Evolutionary conservation across 352 stramenopile genomes (phyloP).

Genomic region (Elongisporangium prolatum): DNA sequence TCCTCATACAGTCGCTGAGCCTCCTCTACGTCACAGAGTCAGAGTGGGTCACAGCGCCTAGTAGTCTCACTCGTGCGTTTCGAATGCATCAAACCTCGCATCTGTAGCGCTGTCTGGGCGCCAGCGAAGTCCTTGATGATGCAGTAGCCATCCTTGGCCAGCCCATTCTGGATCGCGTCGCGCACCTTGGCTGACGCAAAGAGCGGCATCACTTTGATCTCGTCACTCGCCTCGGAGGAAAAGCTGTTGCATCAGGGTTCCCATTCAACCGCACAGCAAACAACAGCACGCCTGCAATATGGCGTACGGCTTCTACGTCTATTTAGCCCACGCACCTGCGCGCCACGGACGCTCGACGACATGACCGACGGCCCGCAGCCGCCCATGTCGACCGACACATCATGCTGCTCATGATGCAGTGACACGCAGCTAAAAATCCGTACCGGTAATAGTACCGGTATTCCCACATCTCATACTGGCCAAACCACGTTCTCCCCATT

Average conservation of each 20-base stretch:
- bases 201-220: conserved; percentile 40
- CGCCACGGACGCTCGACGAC: background rate
- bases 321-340: background rate
- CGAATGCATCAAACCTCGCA: conserved; percentile 21
- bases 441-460: background rate
- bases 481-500: background rate
- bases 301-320: too few relatives aligned
- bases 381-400: background rate
- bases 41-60: background rate
- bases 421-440: background rate
- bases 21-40: conserved; percentile 16
- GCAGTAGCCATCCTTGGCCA: conserved; percentile 33
- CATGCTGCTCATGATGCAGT: background rate
- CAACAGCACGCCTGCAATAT: background rate
- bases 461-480: too few relatives aligned
- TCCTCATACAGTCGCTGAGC: conserved; percentile 38
- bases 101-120: conserved; percentile 25
- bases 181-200: conserved; percentile 29
- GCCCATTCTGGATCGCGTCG: conserved; percentile 29
- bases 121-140: conserved; percentile 36
- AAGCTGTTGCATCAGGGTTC: background rate
- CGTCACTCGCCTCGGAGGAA: conserved; percentile 8
- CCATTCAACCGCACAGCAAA: background rate
- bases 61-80: background rate
- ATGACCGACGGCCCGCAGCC: background rate